phyloP scores from a whole-genome alignment of 208 protist genomes.

The Blechomonas ayalai region DNA sequence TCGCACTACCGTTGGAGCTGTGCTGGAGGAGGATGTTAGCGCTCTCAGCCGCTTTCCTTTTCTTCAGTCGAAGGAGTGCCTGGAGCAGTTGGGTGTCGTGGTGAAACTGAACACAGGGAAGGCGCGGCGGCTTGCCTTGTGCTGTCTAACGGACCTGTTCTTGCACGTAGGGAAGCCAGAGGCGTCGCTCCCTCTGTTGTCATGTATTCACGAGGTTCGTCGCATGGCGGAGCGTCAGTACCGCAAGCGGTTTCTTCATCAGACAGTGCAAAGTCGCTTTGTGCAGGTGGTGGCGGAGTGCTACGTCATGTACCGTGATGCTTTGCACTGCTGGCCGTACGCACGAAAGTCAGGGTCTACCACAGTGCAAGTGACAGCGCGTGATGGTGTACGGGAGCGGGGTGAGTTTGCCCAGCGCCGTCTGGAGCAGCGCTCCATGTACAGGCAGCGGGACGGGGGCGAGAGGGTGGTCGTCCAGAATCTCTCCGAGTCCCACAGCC shows the following conservation, averaged over 20 bases:
- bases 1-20: constrained; percentile 29
- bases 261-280: constrained; percentile 59
- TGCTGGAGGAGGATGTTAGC: constrained; percentile 13
- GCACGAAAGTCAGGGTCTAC: not conserved
- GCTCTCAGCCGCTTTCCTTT: constrained; percentile 2
- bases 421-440: constrained; percentile 54
- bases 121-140: constrained; percentile 65
- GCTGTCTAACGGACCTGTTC: constrained; percentile 68
- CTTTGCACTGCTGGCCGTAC: constrained; percentile 39
- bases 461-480: constrained; percentile 64
- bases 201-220: constrained; percentile 39
- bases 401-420: constrained; percentile 51
- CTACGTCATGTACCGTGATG: constrained; percentile 62
- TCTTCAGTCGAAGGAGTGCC: constrained; percentile 32
- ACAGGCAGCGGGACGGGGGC: constrained; percentile 34
- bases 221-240: constrained; percentile 74
- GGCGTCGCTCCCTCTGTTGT: constrained; percentile 18
- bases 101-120: constrained; percentile 50
- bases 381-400: constrained; percentile 12
- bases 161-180: constrained; percentile 29
- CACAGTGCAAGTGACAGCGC: not conserved
- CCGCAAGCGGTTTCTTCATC: constrained; percentile 19
- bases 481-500: constrained; percentile 30
- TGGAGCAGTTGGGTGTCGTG: constrained; percentile 33
- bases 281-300: constrained; percentile 62